phyloP scores from a whole-genome alignment of 2,329 filamentous ascomycete species.

The Neonectria ditissima region DNA sequence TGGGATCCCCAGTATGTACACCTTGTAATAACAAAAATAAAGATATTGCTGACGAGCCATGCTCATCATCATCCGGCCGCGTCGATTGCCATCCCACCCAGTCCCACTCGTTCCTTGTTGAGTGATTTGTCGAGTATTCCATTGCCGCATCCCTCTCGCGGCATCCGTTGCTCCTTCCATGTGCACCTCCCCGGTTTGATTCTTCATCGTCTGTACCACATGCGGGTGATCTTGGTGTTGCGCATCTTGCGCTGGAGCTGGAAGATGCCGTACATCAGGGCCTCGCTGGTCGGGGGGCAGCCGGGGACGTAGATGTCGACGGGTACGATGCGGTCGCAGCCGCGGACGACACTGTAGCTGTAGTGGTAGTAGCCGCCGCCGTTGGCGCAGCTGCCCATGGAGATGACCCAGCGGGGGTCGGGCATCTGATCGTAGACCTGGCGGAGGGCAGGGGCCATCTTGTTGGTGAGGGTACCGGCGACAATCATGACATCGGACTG shows the following conservation, averaged over 20 bases:
- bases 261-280: conserved; percentile 78
- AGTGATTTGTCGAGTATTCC: conserved; percentile 24
- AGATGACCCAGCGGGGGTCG: conserved; percentile 86
- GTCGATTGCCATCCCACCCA: conserved; percentile 25
- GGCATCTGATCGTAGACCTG: conserved; percentile 98
- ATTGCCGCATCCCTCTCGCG: conserved; percentile 1
- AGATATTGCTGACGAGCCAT: conserved; percentile 28
- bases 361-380: conserved; percentile 91
- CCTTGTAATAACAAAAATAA: conserved; percentile 37
- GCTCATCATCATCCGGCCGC: conserved; percentile 20
- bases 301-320: conserved; percentile 86
- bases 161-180: background rate
- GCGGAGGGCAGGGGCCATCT: conserved; percentile 91
- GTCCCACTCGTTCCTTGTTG: conserved; percentile 14
- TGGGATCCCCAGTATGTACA: conserved; percentile 38
- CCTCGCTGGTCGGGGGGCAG: conserved; percentile 73
- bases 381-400: conserved; percentile 88
- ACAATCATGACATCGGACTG: conserved; percentile 96
- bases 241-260: conserved; percentile 83
- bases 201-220: conserved; percentile 69
- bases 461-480: conserved; percentile 92
- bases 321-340: conserved; percentile 81
- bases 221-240: conserved; percentile 64
- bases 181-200: background rate
- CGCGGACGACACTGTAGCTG: conserved; percentile 81